Conservation (phyloP, 2,329 filamentous ascomycete genomes). For the Cryoendolithus antarcticus region DNA sequence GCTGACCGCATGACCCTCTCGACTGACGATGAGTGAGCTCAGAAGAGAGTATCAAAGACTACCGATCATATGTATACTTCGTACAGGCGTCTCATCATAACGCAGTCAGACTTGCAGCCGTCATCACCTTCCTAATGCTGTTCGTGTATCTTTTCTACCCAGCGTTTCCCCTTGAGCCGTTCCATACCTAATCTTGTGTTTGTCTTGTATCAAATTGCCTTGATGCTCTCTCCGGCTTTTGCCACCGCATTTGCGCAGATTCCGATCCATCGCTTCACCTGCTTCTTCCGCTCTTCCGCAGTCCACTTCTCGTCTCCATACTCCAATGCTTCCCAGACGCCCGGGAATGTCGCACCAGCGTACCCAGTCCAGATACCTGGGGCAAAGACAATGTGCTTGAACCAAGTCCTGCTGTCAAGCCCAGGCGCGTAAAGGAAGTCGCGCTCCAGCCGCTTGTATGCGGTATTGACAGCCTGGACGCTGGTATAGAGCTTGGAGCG, state of each 20-base stretch:
- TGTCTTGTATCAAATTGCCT: too few relatives aligned
- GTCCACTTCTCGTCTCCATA: constrained; percentile 26
- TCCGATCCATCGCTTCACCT: constrained; percentile 29
- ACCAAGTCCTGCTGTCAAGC: constrained; percentile 71
- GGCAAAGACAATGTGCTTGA: constrained; percentile 90
- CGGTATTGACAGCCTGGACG: constrained; percentile 56
- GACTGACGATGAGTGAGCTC: too few relatives aligned
- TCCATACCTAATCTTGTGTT: too few relatives aligned
- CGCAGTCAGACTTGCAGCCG: too few relatives aligned
- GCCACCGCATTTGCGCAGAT: constrained; percentile 27
- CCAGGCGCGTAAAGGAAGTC: constrained; percentile 65
- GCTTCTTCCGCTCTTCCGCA: constrained; percentile 3
- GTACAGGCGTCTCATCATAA: too few relatives aligned
- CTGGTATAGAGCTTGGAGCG: constrained; percentile 13
- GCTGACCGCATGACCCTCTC: too few relatives aligned
- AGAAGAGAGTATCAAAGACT: too few relatives aligned
- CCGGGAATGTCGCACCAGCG: constrained; percentile 57
- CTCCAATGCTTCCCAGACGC: constrained; percentile 51
- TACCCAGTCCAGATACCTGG: constrained; percentile 89
- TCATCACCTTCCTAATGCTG: too few relatives aligned
- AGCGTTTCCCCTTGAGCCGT: too few relatives aligned
- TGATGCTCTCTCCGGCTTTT: constrained; percentile 13
- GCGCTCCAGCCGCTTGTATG: constrained; percentile 76
- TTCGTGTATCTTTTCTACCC: too few relatives aligned
- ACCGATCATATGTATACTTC: too few relatives aligned